Conservation (phyloP, 2,329 filamentous ascomycete genomes). For the Pseudonectria foliicola region DNA sequence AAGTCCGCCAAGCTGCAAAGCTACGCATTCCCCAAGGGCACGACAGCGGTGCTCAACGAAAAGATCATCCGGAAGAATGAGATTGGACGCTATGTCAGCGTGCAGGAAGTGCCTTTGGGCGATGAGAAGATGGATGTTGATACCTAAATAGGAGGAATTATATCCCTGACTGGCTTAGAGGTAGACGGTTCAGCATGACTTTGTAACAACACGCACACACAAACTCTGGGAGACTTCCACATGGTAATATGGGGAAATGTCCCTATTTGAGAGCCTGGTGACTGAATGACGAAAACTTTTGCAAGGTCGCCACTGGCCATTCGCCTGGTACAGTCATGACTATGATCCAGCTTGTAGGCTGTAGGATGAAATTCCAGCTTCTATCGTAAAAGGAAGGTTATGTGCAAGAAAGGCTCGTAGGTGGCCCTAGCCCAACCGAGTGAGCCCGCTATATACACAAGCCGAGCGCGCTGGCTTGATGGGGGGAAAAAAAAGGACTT, state of each 20-base stretch:
- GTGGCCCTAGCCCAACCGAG: too few species aligned
- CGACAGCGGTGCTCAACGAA: conserved; percentile 93
- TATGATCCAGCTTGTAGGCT: too few species aligned
- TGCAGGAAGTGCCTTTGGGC: conserved; percentile 73
- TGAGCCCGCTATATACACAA: too few species aligned
- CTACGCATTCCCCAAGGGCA: conserved; percentile 84
- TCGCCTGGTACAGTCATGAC: too few species aligned
- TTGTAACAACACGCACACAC: conserved; percentile 18
- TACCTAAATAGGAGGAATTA: conserved; percentile 31
- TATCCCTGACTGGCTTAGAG: conserved; percentile 2
- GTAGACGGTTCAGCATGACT: conserved; percentile 11
- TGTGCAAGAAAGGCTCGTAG: too few species aligned
- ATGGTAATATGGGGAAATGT: conserved; percentile 3
- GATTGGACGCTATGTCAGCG: conserved; percentile 86
- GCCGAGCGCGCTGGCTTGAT: too few species aligned
- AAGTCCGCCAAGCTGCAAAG: conserved; percentile 85
- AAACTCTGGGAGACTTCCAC: conserved; percentile 12
- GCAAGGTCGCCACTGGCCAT: too few species aligned
- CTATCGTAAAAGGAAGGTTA: too few species aligned
- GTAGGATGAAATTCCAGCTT: too few species aligned
- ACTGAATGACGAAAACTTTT: neutral
- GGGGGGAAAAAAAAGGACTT: too few species aligned
- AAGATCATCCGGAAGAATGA: conserved; percentile 93
- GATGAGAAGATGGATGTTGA: conserved; percentile 66
- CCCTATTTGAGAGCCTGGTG: neutral